phyloP scores from a whole-genome alignment of 208 protist genomes.

The Trypanosoma conorhini region DNA sequence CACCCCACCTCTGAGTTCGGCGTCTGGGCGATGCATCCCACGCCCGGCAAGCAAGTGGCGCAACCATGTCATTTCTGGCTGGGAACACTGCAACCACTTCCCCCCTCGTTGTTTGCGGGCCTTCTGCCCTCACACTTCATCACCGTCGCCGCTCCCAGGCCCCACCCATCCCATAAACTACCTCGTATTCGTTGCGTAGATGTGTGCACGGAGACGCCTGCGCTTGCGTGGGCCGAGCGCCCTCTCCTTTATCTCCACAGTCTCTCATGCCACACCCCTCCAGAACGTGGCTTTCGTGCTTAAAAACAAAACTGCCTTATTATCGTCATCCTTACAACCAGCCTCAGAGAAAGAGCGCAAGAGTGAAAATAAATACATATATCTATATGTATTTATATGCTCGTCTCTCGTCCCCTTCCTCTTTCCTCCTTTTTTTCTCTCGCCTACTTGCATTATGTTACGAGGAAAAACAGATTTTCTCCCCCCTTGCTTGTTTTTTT shows the following conservation, averaged over 20 bases:
- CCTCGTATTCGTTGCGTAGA: too few species aligned
- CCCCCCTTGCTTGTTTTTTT: slow-evolving; percentile 4
- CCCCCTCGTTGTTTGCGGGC: not conserved
- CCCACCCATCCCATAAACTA: too few species aligned
- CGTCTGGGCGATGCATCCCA: not conserved
- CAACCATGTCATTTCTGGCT: too few species aligned
- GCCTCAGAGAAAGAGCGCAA: too few species aligned
- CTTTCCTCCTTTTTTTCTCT: not conserved
- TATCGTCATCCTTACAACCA: too few species aligned
- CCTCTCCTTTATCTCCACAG: too few species aligned
- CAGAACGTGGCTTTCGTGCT: too few species aligned
- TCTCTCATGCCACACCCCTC: too few species aligned
- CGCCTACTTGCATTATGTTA: not conserved
- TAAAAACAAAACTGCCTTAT: too few species aligned
- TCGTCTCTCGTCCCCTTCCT: slow-evolving; percentile 1
- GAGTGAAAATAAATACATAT: slow-evolving; percentile 1
- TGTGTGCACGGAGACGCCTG: too few species aligned
- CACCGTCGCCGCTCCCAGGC: not conserved
- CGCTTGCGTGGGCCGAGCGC: too few species aligned
- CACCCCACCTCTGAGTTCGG: not conserved
- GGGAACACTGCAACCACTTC: not conserved
- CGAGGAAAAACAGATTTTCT: not conserved
- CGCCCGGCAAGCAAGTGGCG: not conserved
- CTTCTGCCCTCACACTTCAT: not conserved
- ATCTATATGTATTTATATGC: not conserved